These are phyloP conservation scores for Cladosporium cucumerinum DNA, from an alignment of 2,329 filamentous ascomycete genomes.

Conservation along the genomic window DNA sequence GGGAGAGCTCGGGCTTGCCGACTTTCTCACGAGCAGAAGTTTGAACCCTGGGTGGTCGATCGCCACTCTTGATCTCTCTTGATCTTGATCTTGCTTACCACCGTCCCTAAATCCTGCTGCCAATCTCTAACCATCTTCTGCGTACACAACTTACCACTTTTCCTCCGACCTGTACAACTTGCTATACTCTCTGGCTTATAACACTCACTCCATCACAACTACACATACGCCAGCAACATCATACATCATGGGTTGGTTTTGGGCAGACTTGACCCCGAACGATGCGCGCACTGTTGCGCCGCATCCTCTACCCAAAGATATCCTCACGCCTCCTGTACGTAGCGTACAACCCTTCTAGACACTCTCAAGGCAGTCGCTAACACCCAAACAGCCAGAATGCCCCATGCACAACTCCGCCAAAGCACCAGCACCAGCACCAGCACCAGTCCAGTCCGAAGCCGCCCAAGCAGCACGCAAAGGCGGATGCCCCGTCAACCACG, in stretches of 20 bases:
- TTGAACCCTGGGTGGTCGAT: background rate
- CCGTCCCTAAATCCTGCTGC: background rate
- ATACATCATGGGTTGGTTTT: slow-evolving; percentile 69
- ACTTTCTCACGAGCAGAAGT: background rate
- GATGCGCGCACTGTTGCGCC: slow-evolving; percentile 40
- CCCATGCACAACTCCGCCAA: slow-evolving; percentile 61
- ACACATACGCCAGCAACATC: slow-evolving; percentile 18
- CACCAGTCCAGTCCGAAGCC: slow-evolving; percentile 28
- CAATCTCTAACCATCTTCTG: background rate
- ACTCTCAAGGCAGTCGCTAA: slow-evolving; percentile 18
- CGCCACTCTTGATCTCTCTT: background rate
- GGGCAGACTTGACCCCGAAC: slow-evolving; percentile 54
- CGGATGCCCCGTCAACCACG: slow-evolving; percentile 41
- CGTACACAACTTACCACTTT: background rate
- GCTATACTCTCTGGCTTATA: background rate
- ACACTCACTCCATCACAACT: background rate
- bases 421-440: slow-evolving; percentile 26
- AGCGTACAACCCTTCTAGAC: background rate
- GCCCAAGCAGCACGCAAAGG: slow-evolving; percentile 20
- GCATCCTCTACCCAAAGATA: slow-evolving; percentile 44
- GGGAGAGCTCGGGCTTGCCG: background rate
- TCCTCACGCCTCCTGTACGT: slow-evolving; percentile 55
- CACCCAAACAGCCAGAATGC: slow-evolving; percentile 56
- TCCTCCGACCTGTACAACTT: background rate
- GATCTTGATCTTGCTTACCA: slow-evolving; percentile 10